These are phyloP conservation scores for Rhizophagus prolifer DNA, from an alignment of 192 early-diverging fungal species.

Conservation along the genomic window DNA sequence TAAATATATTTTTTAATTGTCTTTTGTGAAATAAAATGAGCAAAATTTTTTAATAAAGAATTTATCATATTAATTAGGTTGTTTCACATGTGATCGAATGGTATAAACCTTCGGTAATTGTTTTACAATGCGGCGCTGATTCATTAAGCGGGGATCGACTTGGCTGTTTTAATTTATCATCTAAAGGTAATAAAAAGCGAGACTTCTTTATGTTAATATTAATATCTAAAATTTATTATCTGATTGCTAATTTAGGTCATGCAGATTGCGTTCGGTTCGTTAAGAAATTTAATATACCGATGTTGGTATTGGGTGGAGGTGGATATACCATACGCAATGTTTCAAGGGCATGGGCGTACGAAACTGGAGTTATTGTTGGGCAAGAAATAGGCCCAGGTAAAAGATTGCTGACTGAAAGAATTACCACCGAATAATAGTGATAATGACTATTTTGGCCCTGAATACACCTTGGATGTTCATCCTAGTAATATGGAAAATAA, in stretches of 20 bases:
- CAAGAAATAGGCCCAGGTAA: conserved; percentile 29
- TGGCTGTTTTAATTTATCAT: conserved; percentile 92
- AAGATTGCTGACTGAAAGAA: neutral
- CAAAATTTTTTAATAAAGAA: neutral
- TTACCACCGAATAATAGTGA: neutral
- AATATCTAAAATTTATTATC: neutral
- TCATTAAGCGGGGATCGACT: conserved; percentile 90
- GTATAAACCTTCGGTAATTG: conserved; percentile 89
- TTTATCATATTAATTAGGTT: conserved; percentile 30
- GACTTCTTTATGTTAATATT: neutral
- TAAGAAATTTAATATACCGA: conserved; percentile 85
- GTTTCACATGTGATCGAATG: conserved; percentile 86
- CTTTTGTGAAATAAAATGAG: neutral
- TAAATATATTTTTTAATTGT: conserved; percentile 31
- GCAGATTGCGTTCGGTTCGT: conserved; percentile 93
- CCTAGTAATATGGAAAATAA: conserved; percentile 84
- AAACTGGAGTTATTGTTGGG: conserved; percentile 82
- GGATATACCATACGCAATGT: conserved; percentile 98
- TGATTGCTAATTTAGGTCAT: conserved; percentile 54
- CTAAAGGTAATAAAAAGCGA: conserved; percentile 55
- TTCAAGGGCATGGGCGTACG: conserved; percentile 92
- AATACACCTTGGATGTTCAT: conserved; percentile 82
- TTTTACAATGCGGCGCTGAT: conserved; percentile 97
- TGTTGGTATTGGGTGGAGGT: conserved; percentile 92
- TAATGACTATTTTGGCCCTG: conserved; percentile 87